A percentile compares a stretch with the other conserved stretches of the same genome.
Conservation (phyloP, 1,284 basidiomycete species). For the Pholiota adiposa region DNA sequence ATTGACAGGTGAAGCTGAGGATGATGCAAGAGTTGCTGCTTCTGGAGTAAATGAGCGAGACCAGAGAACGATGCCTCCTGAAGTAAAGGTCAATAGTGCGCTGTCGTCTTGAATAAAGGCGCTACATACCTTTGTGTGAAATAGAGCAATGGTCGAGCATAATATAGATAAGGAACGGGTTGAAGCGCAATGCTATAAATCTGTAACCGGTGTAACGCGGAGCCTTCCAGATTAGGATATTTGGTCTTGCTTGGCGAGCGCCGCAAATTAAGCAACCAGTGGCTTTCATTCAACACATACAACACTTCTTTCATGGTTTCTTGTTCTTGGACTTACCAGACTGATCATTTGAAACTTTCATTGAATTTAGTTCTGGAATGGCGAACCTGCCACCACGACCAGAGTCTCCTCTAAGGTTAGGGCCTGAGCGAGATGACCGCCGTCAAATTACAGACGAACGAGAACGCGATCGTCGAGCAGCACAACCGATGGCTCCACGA, state of each 20-base stretch:
- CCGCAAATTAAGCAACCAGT: constrained; percentile 8
- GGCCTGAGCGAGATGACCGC: constrained; percentile 25
- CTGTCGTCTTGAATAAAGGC: not conserved
- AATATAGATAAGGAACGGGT: constrained; percentile 9
- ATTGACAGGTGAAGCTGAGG: constrained; percentile 88
- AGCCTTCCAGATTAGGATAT: constrained; percentile 7
- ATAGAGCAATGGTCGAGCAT: constrained; percentile 93
- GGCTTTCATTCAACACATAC: not conserved
- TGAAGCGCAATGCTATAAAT: constrained; percentile 3
- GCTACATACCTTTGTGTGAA: constrained; percentile 78
- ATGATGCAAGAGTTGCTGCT: constrained; percentile 71
- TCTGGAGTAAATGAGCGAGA: constrained; percentile 90
- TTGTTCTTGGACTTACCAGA: not conserved
- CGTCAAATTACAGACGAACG: constrained; percentile 24
- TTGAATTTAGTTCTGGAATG: constrained; percentile 25
- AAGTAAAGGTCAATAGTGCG: constrained; percentile 14
- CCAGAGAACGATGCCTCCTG: constrained; percentile 93
- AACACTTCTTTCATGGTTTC: not conserved
- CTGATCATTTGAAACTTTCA: not conserved
- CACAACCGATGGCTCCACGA: constrained; percentile 23
- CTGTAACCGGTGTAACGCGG: constrained; percentile 11
- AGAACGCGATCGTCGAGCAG: constrained; percentile 23
- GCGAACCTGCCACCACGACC: constrained; percentile 45
- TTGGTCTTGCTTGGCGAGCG: constrained; percentile 11
- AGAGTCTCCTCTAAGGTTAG: constrained; percentile 31